Evolutionary conservation across 495 filamentous ascomycete species (phyloP).

Genomic region (Aspergillus coremiiformis): DNA sequence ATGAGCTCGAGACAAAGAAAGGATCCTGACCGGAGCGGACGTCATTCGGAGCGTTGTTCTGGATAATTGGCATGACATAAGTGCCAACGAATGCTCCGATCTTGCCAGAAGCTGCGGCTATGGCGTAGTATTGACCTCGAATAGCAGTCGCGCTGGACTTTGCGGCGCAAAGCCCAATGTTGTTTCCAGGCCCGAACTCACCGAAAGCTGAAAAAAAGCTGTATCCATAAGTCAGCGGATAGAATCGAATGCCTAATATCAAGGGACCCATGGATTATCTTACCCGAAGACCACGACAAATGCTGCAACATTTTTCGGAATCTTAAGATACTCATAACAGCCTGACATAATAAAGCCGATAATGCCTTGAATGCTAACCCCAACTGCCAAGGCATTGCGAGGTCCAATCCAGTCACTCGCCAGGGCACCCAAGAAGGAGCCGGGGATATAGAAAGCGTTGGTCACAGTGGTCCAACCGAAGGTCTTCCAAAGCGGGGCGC

Average conservation of each 20-base stretch:
- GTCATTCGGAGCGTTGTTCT: slow-evolving; percentile 53
- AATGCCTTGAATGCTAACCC: slow-evolving; percentile 61
- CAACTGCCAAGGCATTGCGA: slow-evolving; percentile 57
- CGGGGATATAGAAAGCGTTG: slow-evolving; percentile 82
- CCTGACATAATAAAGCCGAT: slow-evolving; percentile 85
- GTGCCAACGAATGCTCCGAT: slow-evolving; percentile 88
- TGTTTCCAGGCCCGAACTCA: slow-evolving; percentile 83
- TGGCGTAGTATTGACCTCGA: slow-evolving; percentile 84
- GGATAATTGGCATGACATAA: slow-evolving; percentile 68
- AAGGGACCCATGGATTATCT: slow-evolving; percentile 1
- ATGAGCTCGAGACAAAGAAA: slow-evolving; percentile 61
- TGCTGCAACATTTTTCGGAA: slow-evolving; percentile 56
- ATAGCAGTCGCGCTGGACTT: slow-evolving; percentile 85
- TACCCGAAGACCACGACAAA: slow-evolving; percentile 69
- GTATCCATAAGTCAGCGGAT: not conserved
- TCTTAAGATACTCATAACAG: slow-evolving; percentile 56
- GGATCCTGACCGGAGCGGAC: slow-evolving; percentile 65
- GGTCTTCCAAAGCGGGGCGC: slow-evolving; percentile 56
- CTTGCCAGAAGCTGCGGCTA: slow-evolving; percentile 79
- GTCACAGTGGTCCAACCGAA: slow-evolving; percentile 84
- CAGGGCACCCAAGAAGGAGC: slow-evolving; percentile 66
- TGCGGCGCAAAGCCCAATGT: slow-evolving; percentile 79
- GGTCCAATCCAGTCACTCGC: slow-evolving; percentile 71
- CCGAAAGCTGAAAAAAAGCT: slow-evolving; percentile 79
- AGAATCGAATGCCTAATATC: not conserved